phyloP scores from a whole-genome alignment of 2,329 filamentous ascomycete species.

The Sporothrix curviconia region DNA sequence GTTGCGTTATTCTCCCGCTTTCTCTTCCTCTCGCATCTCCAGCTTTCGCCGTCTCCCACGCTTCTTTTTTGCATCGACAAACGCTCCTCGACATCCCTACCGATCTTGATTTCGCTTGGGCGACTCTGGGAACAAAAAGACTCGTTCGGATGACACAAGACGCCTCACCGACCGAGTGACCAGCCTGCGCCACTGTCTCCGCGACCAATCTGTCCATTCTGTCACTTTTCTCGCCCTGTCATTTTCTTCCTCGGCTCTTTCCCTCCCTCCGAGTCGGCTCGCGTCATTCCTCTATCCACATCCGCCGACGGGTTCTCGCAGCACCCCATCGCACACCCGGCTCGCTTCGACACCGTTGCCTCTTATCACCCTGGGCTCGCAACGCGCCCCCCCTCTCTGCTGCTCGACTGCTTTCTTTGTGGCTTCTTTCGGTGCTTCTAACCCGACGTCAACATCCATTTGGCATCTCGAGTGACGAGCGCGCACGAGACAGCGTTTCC shows the following conservation, averaged over 20 bases:
- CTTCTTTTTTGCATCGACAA: conserved; percentile 1
- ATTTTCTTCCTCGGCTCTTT: background rate
- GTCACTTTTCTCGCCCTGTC: background rate
- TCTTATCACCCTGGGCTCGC: too few relatives aligned
- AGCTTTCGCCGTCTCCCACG: background rate
- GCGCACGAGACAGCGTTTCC: background rate
- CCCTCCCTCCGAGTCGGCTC: background rate
- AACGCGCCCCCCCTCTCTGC: too few relatives aligned
- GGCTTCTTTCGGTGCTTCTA: background rate
- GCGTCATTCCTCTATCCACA: background rate
- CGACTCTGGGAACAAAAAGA: background rate
- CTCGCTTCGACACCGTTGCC: too few relatives aligned
- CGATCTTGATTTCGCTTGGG: conserved; percentile 10
- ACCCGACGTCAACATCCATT: background rate
- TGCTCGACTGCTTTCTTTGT: too few relatives aligned
- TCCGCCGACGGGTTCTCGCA: too few relatives aligned
- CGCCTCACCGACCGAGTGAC: background rate
- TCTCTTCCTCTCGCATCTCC: background rate
- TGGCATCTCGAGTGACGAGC: background rate
- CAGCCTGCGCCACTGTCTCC: background rate
- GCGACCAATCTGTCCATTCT: background rate
- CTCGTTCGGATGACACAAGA: background rate
- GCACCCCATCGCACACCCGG: too few relatives aligned
- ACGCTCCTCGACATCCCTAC: conserved; percentile 5
- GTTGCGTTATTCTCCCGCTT: too few relatives aligned